phyloP scores from a whole-genome alignment of 768 basidiomycete species.

The Tylopilus sp. region DNA sequence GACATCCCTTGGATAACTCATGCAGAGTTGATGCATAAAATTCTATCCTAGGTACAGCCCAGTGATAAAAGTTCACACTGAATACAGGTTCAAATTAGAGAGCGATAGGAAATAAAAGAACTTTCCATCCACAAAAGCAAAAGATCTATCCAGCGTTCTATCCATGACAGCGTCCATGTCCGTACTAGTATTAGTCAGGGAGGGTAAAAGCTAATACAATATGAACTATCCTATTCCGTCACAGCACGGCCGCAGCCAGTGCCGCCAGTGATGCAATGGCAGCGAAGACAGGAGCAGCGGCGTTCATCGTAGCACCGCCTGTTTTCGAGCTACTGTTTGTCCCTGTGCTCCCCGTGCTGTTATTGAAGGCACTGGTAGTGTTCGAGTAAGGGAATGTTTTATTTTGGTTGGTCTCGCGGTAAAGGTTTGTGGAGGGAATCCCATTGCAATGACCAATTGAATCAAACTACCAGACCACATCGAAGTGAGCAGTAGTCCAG shows the following conservation, averaged over 20 bases:
- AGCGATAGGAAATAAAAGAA: background rate
- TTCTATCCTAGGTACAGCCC: no score
- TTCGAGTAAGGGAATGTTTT: constrained; percentile 55
- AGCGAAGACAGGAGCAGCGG: constrained; percentile 13
- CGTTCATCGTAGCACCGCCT: constrained; percentile 12
- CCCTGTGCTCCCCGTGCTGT: background rate
- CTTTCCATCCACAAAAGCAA: constrained; percentile 7
- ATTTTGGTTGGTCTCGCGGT: constrained; percentile 81
- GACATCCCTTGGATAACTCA: constrained; percentile 12
- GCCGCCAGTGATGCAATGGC: constrained; percentile 11
- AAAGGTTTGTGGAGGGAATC: constrained; percentile 63
- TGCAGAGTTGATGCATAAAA: no score
- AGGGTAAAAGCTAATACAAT: constrained; percentile 2
- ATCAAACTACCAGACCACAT: constrained; percentile 43
- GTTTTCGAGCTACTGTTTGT: constrained; percentile 6
- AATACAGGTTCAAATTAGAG: constrained; percentile 12
- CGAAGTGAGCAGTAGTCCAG: background rate
- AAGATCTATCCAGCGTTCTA: constrained; percentile 12
- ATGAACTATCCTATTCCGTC: constrained; percentile 8
- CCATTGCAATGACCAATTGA: constrained; percentile 77
- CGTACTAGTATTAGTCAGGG: constrained; percentile 22
- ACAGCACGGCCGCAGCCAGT: constrained; percentile 13
- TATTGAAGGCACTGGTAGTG: constrained; percentile 19
- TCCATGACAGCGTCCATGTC: constrained; percentile 19
- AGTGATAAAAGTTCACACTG: background rate